Conservation (phyloP, 495 filamentous ascomycete genomes). For the Chaetomium fimeti region DNA sequence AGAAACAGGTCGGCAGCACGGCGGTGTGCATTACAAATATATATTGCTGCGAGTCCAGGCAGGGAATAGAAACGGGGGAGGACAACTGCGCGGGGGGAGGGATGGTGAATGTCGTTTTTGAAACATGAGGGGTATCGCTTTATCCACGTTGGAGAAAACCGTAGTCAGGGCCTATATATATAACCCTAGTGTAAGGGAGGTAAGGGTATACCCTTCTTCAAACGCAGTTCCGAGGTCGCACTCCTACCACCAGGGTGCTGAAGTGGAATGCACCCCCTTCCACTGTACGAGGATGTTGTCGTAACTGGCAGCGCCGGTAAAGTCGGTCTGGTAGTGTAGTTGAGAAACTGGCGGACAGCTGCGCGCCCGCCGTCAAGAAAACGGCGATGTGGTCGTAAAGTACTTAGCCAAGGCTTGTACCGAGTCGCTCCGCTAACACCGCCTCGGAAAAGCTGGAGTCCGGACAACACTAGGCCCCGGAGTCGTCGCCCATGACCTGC, state of each 20-base stretch:
- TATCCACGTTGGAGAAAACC: background rate
- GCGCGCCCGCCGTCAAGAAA: background rate
- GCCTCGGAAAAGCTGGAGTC: background rate
- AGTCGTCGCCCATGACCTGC: slow-evolving; percentile 35
- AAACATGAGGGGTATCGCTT: slow-evolving; percentile 10
- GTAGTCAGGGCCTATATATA: background rate
- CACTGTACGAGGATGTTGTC: background rate
- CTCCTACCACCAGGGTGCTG: background rate
- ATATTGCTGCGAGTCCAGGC: background rate
- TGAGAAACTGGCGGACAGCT: background rate
- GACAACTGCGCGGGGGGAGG: background rate
- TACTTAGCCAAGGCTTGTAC: background rate
- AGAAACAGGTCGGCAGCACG: slow-evolving; percentile 1
- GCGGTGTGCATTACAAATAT: background rate
- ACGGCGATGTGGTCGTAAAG: background rate
- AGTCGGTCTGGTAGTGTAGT: background rate
- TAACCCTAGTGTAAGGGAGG: background rate
- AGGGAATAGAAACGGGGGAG: background rate
- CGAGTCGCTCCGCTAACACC: background rate
- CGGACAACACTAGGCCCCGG: slow-evolving; percentile 22
- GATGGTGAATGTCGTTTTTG: background rate
- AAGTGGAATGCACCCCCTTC: background rate
- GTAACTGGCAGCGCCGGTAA: background rate
- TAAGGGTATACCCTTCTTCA: background rate
- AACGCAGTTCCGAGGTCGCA: background rate